phyloP scores from a whole-genome alignment of 768 basidiomycete species.

The Pleurotus sapidus region DNA sequence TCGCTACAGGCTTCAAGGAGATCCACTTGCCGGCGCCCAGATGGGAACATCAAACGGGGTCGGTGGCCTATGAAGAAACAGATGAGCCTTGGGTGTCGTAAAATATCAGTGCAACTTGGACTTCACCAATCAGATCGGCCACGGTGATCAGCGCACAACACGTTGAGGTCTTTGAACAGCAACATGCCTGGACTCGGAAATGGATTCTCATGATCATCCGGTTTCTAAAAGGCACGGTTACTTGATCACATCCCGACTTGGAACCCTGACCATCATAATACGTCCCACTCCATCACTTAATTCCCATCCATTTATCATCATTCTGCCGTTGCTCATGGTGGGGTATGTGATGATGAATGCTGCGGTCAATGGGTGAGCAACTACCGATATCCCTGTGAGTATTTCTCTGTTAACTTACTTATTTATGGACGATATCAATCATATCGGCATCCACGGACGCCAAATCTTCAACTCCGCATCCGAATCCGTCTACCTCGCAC shows the following conservation, averaged over 20 bases:
- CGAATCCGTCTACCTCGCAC: constrained; percentile 1
- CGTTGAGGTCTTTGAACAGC: background rate
- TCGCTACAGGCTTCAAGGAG: background rate
- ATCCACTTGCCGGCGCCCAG: no score
- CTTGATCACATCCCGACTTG: constrained; percentile 6
- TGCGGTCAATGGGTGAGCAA: background rate
- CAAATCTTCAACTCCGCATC: background rate
- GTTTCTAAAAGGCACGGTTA: constrained; percentile 3
- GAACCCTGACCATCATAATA: background rate
- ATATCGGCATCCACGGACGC: background rate
- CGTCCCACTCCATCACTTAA: background rate
- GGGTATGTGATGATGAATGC: background rate
- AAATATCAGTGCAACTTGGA: background rate
- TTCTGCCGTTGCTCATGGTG: background rate
- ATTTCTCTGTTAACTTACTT: background rate
- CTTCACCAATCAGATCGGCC: background rate
- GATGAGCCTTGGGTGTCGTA: background rate
- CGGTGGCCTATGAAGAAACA: background rate
- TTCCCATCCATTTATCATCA: background rate
- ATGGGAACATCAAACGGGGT: background rate
- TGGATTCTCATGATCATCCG: background rate
- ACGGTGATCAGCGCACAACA: background rate
- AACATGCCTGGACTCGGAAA: background rate
- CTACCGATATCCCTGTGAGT: background rate
- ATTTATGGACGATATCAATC: constrained; percentile 1